phyloP scores from a whole-genome alignment of 768 basidiomycete species.

The Auricularia sp. region DNA sequence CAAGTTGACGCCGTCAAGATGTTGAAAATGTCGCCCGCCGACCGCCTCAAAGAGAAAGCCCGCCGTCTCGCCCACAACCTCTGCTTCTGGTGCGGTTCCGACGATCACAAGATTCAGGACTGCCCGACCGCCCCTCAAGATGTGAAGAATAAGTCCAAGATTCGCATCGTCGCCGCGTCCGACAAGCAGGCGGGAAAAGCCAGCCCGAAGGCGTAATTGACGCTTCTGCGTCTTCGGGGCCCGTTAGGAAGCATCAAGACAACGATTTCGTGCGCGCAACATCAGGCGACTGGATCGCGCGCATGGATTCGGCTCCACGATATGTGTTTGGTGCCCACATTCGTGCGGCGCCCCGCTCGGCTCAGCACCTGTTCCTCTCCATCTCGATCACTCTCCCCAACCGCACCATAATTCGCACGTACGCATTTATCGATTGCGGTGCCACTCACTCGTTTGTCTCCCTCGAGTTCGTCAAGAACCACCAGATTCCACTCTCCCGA shows the following conservation, averaged over 20 bases:
- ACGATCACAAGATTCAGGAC: too few species aligned
- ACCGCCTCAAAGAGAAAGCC: too few species aligned
- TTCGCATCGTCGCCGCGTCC: neutral
- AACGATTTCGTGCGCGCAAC: too few species aligned
- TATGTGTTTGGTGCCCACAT: slow-evolving; percentile 6
- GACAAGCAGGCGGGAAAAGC: slow-evolving; percentile 19
- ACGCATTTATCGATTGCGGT: slow-evolving; percentile 29
- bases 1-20: too few species aligned
- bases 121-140: too few species aligned
- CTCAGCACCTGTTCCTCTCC: slow-evolving; percentile 18
- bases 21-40: too few species aligned
- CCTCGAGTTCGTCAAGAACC: slow-evolving; percentile 21
- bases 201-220: neutral
- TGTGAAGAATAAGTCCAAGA: too few species aligned
- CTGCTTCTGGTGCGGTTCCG: too few species aligned
- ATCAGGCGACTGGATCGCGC: slow-evolving; percentile 10
- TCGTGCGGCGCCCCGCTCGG: slow-evolving; percentile 6
- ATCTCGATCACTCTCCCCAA: slow-evolving; percentile 22
- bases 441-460: slow-evolving; percentile 30
- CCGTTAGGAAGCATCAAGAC: too few species aligned
- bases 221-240: slow-evolving; percentile 11
- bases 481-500: slow-evolving; percentile 22
- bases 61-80: too few species aligned
- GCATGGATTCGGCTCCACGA: slow-evolving; percentile 6
- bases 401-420: slow-evolving; percentile 22